phyloP scores from a whole-genome alignment of 2,329 filamentous ascomycete genomes.

The Monilinia vaccinii-corymbosi region DNA sequence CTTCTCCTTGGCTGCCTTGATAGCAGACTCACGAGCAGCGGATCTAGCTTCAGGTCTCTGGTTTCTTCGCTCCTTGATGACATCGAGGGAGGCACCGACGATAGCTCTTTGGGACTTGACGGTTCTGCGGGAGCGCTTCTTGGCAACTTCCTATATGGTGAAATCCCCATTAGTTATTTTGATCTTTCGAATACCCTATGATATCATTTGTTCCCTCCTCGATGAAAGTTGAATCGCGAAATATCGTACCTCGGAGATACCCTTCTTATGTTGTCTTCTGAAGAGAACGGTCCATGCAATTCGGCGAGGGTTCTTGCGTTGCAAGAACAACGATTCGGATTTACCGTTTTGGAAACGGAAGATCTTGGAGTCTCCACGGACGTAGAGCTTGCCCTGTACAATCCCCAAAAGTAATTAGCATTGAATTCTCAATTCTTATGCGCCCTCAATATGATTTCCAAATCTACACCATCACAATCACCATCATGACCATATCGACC shows the following conservation, averaged over 20 bases:
- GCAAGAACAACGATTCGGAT: constrained; percentile 98
- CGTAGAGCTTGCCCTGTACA: constrained; percentile 91
- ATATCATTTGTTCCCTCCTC: background rate
- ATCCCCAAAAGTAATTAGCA: constrained; percentile 24
- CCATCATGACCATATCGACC: background rate
- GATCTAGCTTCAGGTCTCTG: constrained; percentile 92
- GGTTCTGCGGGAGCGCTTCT: constrained; percentile 97
- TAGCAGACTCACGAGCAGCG: constrained; percentile 80
- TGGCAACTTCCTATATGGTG: constrained; percentile 80
- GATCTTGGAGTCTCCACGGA: constrained; percentile 99
- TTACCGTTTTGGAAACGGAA: constrained; percentile 99
- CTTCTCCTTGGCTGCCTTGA: constrained; percentile 99
- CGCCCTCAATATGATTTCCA: background rate
- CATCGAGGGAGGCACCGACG: constrained; percentile 97
- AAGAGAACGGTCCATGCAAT: constrained; percentile 98
- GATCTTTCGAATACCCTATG: background rate
- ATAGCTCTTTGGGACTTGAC: constrained; percentile 99
- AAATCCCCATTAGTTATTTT: constrained; percentile 1
- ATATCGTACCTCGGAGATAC: constrained; percentile 94
- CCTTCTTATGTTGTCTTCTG: constrained; percentile 99
- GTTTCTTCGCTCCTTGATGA: constrained; percentile 97
- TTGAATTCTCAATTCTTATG: background rate
- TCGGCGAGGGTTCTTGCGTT: constrained; percentile 99
- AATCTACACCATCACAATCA: background rate
- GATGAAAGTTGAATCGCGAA: background rate